Evolutionary conservation across 2,329 filamentous ascomycete genomes (phyloP).

Genomic region (Neonectria punicea): DNA sequence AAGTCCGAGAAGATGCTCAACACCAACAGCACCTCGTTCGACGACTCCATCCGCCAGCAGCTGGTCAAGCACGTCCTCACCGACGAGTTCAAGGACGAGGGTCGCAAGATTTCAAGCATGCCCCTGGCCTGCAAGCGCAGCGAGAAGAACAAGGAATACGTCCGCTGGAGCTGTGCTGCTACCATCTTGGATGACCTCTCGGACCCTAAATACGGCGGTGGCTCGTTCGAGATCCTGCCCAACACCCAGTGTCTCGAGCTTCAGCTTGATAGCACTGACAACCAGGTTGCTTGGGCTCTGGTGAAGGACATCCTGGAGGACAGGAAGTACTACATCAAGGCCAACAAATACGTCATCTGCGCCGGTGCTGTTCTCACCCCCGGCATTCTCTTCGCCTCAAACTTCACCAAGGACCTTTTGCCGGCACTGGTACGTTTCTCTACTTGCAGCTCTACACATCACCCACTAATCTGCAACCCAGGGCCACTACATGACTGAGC

Average conservation of each 20-base stretch:
- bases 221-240: background rate
- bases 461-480: background rate
- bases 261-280: background rate
- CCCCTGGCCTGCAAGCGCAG: constrained; percentile 15
- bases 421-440: constrained; percentile 2
- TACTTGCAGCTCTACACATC: background rate
- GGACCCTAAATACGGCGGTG: background rate
- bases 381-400: constrained; percentile 9
- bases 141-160: background rate
- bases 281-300: background rate
- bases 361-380: constrained; percentile 13
- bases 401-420: background rate
- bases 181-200: constrained; percentile 5
- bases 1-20: background rate
- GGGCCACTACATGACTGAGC: constrained; percentile 11
- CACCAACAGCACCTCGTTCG: constrained; percentile 1
- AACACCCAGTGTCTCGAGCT: constrained; percentile 10
- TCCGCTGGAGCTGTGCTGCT: constrained; percentile 8
- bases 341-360: constrained; percentile 13
- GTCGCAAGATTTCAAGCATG: constrained; percentile 1
- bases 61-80: constrained; percentile 1
- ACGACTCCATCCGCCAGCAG: constrained; percentile 15
- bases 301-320: background rate
- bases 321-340: constrained; percentile 1
- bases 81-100: background rate